Evolutionary conservation across 257 asterid genomes (phyloP).

Genomic region (Jacaranda mimosifolia): DNA sequence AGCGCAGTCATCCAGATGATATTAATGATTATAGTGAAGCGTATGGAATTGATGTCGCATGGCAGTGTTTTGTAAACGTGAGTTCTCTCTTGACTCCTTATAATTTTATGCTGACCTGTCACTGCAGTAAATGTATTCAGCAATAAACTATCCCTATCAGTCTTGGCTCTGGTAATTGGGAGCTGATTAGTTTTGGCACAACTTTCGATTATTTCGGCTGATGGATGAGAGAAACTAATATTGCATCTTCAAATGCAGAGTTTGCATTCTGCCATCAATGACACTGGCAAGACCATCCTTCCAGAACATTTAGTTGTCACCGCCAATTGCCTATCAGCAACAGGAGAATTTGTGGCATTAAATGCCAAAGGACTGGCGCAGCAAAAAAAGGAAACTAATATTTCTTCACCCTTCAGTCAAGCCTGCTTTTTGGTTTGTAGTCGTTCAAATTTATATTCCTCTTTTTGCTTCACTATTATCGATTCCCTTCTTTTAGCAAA

Average conservation of each 20-base stretch:
- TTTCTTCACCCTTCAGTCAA: constrained; percentile 75
- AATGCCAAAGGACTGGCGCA: constrained; percentile 75
- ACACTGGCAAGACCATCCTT: constrained; percentile 78
- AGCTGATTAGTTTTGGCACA: not conserved
- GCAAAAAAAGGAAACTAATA: constrained; percentile 75
- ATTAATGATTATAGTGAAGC: constrained; percentile 67
- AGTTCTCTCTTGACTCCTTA: constrained; percentile 50
- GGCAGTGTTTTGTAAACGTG: constrained; percentile 72
- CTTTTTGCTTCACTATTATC: constrained; percentile 16
- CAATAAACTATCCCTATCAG: not conserved
- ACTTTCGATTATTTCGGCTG: constrained; percentile 12
- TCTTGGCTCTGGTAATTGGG: constrained; percentile 10
- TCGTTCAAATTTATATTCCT: constrained; percentile 22
- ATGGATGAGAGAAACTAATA: constrained; percentile 40
- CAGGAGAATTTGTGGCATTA: constrained; percentile 83
- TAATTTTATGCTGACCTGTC: constrained; percentile 16
- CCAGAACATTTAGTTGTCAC: constrained; percentile 80
- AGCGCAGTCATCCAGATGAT: constrained; percentile 90
- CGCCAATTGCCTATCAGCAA: constrained; percentile 77
- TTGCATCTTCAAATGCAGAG: constrained; percentile 59
- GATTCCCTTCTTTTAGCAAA: constrained; percentile 26
- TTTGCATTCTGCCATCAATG: constrained; percentile 73
- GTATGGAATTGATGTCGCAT: constrained; percentile 74
- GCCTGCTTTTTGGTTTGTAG: constrained; percentile 82
- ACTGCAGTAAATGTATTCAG: constrained; percentile 11